phyloP scores from a whole-genome alignment of 140 eudicot species.

The Cichorium intybus region DNA sequence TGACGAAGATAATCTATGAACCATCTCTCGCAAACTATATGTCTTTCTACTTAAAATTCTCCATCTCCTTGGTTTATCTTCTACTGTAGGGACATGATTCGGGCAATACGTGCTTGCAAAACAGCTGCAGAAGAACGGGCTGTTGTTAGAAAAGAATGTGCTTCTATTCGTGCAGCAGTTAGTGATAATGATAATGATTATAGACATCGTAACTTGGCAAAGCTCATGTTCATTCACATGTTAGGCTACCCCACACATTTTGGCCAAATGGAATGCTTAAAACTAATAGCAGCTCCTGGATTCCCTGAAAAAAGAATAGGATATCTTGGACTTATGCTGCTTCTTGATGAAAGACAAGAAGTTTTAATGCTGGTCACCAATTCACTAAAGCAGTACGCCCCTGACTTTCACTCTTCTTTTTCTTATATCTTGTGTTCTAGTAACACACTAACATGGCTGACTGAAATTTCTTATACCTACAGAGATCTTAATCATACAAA shows the following conservation, averaged over 20 bases:
- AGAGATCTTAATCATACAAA: conserved; percentile 94
- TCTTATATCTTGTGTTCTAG: conserved; percentile 2
- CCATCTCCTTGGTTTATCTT: conserved; percentile 7
- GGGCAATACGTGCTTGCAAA: conserved; percentile 97
- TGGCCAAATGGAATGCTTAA: conserved; percentile 99
- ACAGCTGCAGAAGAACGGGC: conserved; percentile 99
- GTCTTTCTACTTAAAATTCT: neutral
- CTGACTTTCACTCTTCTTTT: conserved; percentile 6
- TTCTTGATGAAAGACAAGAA: conserved; percentile 99
- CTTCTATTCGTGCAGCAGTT: conserved; percentile 87
- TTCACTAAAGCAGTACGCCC: conserved; percentile 87
- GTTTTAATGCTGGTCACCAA: conserved; percentile 94
- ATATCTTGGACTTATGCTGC: conserved; percentile 96
- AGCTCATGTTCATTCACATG: conserved; percentile 99
- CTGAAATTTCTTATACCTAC: neutral
- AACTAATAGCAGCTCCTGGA: conserved; percentile 90
- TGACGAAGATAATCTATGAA: neutral
- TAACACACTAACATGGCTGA: neutral
- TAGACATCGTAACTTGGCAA: conserved; percentile 93
- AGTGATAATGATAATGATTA: conserved; percentile 86
- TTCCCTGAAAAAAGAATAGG: conserved; percentile 98
- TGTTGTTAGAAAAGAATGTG: conserved; percentile 97
- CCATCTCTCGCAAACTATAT: neutral
- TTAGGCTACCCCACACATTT: conserved; percentile 96
- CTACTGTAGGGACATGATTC: conserved; percentile 90